These are phyloP conservation scores for Pseudogymnoascus sp. DNA, from an alignment of 2,329 filamentous ascomycete genomes.

Conservation along the genomic window DNA sequence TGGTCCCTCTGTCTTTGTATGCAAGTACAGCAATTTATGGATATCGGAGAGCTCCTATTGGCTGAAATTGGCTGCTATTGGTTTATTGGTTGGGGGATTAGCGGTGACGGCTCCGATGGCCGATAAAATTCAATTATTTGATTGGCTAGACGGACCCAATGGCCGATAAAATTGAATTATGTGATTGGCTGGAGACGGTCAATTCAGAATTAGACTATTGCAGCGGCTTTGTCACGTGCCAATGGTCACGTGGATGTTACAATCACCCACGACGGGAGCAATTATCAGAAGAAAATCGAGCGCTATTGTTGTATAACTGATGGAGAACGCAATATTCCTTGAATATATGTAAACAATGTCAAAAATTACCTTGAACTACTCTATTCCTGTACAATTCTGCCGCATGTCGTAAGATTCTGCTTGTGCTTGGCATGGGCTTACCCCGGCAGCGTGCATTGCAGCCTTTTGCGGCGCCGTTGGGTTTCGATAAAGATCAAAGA, in stretches of 20 bases:
- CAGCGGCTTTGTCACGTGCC: background rate
- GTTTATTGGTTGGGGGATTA: background rate
- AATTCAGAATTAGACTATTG: background rate
- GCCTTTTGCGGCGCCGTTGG: background rate
- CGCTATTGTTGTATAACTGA: background rate
- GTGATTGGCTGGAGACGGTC: background rate
- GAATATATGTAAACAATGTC: background rate
- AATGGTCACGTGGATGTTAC: background rate
- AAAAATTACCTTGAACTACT: background rate
- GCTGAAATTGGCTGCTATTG: background rate
- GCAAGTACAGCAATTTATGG: background rate
- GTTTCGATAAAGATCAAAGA: background rate
- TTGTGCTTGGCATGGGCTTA: background rate
- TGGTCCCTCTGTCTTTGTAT: constrained; percentile 2
- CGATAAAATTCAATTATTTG: background rate
- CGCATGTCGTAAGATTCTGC: background rate
- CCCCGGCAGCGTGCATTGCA: background rate
- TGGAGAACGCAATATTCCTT: background rate
- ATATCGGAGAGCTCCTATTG: background rate
- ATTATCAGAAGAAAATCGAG: background rate
- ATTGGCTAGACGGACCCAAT: background rate
- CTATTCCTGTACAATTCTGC: background rate
- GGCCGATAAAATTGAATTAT: background rate
- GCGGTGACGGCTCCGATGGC: background rate
- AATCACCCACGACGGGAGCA: background rate